Conservation (phyloP, 345 rosid genomes). For the Crucihimalaya himalaica region DNA sequence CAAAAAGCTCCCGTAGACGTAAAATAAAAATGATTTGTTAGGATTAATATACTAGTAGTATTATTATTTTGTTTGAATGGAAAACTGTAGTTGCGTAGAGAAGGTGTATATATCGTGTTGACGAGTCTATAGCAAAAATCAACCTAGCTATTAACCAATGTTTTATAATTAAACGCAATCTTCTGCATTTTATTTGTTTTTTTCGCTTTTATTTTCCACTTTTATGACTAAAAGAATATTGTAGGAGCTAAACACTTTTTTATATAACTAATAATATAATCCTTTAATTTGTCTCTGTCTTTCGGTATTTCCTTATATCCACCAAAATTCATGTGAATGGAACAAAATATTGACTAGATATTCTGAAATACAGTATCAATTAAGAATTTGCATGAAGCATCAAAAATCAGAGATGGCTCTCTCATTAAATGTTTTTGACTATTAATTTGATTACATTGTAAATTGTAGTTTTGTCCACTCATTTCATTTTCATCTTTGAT, state of each 20-base stretch:
- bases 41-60: neutral
- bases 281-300: neutral
- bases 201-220: neutral
- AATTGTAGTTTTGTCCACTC: neutral
- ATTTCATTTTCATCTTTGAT: slow-evolving; percentile 6
- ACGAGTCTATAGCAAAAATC: neutral
- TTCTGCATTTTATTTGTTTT: neutral
- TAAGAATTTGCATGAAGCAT: neutral
- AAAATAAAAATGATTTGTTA: neutral
- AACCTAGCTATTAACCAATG: neutral
- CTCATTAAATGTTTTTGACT: neutral
- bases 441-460: neutral
- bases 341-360: neutral
- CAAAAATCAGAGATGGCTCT: neutral
- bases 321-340: neutral
- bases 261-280: neutral
- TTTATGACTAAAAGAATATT: neutral
- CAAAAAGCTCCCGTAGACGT: too few relatives aligned
- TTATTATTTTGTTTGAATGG: neutral
- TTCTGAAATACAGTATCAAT: neutral
- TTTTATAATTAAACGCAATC: neutral
- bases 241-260: neutral
- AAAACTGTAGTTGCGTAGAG: neutral
- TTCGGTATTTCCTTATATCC: neutral
- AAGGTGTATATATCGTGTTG: neutral